Evolutionary conservation across 2,329 filamentous ascomycete species (phyloP).

Genomic region (Cercospora berteroae): DNA sequence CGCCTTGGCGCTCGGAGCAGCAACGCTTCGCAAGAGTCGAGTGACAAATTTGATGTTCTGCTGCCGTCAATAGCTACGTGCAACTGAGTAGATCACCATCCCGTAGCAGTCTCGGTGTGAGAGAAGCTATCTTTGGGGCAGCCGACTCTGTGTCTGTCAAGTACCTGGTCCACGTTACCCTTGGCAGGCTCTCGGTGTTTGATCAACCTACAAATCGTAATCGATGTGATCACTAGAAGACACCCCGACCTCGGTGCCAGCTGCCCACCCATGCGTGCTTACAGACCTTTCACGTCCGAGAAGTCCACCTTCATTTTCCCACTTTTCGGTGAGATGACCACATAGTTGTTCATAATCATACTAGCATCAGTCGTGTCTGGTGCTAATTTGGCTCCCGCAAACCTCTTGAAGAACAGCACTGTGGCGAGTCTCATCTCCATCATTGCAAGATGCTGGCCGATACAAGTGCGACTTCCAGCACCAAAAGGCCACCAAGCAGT

Average conservation of each 20-base stretch:
- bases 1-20: no score
- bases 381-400: conserved; percentile 26
- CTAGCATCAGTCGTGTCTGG: conserved; percentile 25
- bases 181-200: not conserved
- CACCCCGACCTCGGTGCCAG: not conserved
- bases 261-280: not conserved
- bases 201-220: not conserved
- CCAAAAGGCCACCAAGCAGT: conserved; percentile 32
- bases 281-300: not conserved
- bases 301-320: not conserved
- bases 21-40: no score
- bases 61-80: no score
- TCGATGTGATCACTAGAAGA: not conserved
- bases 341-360: conserved; percentile 35
- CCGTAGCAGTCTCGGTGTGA: no score
- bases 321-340: conserved; percentile 30
- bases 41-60: no score
- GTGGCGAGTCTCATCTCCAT: conserved; percentile 32
- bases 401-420: conserved; percentile 30
- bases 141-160: not conserved
- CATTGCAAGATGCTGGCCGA: conserved; percentile 34
- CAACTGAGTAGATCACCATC: no score
- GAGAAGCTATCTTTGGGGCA: not conserved
- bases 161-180: not conserved
- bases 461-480: conserved; percentile 29